A percentile compares a stretch with the other conserved stretches of the same genome.
phyloP scores from a whole-genome alignment of 805 yeast genomes.

The Kodamaea laetipori region DNA sequence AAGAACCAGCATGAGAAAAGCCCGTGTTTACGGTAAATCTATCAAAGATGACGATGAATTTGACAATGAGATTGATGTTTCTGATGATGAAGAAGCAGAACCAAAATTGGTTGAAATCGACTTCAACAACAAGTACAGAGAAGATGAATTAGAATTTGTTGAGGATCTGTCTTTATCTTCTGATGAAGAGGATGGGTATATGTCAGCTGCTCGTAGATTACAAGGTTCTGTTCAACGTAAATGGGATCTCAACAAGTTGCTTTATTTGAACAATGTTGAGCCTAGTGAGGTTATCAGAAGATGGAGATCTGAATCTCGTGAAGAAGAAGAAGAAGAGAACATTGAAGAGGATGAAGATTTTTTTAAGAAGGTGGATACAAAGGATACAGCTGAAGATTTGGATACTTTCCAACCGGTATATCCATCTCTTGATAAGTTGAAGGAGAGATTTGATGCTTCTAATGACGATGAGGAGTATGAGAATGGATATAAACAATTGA shows the following conservation, averaged over 20 bases:
- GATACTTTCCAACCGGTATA: constrained; percentile 41
- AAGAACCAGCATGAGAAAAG: constrained; percentile 60
- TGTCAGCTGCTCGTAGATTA: constrained; percentile 60
- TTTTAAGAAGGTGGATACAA: constrained; percentile 49
- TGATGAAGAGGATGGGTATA: constrained; percentile 42
- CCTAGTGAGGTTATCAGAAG: constrained; percentile 72
- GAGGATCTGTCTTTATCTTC: constrained; percentile 51
- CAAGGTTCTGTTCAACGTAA: constrained; percentile 52
- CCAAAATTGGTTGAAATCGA: constrained; percentile 52
- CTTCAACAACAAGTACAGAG: constrained; percentile 39
- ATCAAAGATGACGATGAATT: constrained; percentile 50
- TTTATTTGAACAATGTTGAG: constrained; percentile 76
- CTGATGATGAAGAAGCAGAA: constrained; percentile 40
- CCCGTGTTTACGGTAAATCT: constrained; percentile 57
- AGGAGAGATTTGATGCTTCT: constrained; percentile 46
- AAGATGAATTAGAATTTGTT: constrained; percentile 43
- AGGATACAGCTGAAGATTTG: constrained; percentile 30
- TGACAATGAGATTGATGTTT: constrained; percentile 42
- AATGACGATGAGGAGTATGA: constrained; percentile 39
- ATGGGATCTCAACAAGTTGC: constrained; percentile 80
- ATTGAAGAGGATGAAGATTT: constrained; percentile 50
- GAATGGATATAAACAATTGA: constrained; percentile 44
- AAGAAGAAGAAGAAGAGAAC: constrained; percentile 40
- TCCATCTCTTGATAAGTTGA: constrained; percentile 45
- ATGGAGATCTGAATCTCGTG: constrained; percentile 61